Base-by-base conservation (phyloP, 1,284 basidiomycete genomes). In the Boletus sp. region DNA sequence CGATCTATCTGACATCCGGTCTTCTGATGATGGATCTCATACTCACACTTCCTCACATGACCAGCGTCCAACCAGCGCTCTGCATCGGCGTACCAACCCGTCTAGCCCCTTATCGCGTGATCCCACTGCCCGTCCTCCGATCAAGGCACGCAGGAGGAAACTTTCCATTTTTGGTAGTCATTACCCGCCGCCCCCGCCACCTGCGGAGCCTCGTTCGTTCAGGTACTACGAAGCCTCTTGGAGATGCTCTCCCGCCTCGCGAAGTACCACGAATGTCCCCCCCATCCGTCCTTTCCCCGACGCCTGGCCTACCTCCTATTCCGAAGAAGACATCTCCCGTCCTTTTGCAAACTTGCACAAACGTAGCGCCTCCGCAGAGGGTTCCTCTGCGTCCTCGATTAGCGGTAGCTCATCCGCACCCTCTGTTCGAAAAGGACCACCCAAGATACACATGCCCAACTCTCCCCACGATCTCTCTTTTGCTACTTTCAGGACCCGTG, bases 381-480 rank as follows among this genome's bases (percentile, higher is more conserved):
- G 62, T 37, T 79, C 77, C 12, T 74, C 71, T 51, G 72, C 72
- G 6, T 73, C 73, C 2, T 73, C 74, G 3, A 67, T 69, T 45
- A 70, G 70, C 38, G 58, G 60, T 34, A 61, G 65, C 47, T 65
- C 66, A 2, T 68, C 65, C 13, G 59, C 64, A 1, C 60, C 63
- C 2, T 56, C 60, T 14, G 26, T 56, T 19, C 55, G 46, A 44
- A 58, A 49, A 50, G 8, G 35, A 16, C 49, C 34, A 45, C 29
- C 52, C 32, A 51, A 54, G 40, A 9, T 40, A 4, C 54, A 45
- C 16, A 35, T 43, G 0, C 52, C 61, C 25, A 52, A 14, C 17
- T 75, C 80, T 7, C 76, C 78, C 26, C 84, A 88, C 59, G 83
- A 87, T 54, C 70, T 88, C 32, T 64, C 60, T 20, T 65, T 76